Evolutionary conservation across 2,329 filamentous ascomycete species (phyloP), one percentile per base, ranked within the genome.

Genomic region (Chaetomiaceae sp.): DNA sequence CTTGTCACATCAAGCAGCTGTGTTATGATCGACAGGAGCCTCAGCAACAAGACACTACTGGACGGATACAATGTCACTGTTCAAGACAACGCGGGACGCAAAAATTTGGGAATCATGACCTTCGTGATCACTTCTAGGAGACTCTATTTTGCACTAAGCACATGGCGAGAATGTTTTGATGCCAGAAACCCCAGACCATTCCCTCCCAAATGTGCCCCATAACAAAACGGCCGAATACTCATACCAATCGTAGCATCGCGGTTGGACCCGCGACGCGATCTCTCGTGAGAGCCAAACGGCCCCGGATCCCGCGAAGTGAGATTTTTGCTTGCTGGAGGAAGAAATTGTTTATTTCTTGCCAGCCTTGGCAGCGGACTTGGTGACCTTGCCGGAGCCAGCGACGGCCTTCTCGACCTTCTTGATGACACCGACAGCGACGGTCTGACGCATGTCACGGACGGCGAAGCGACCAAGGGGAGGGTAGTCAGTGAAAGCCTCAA

Each of bases 401-500:
- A 67, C 68, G 58, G 76, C 63, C 83, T 88, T 89, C 65, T 83
- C 82, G 58, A 91, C 87, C 60, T 79, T 77, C 85, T 96, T 96
- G 82, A 95, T 92, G 77, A 95, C 89, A 86, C 89, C 88, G 76
- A 95, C 89, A 63, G 89, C 88, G 65, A 93, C 87, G 75, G 87
- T 92, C 73, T 87, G 82, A 72, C 81, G 79, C 91, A 96, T 96
- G 80, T 96, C 92, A 87, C 92, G 92, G 83, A 99, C 93, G 75
- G 93, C 93, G 85, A 99, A 99, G 86, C 93, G 92, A 75, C 93
- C 93, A 69, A 99, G 90, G 76, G 93, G 93, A 70, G 93, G 92
- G 84, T 97, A 99, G 73, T 96, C 90, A 70, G 91, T 96, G 90
- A 97, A 99, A 68, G 93, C 81, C 89, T 99, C 93, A 77, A 99